Evolutionary conservation across 2,329 filamentous ascomycete species (phyloP).

Genomic region (Sporothrix pallida): DNA sequence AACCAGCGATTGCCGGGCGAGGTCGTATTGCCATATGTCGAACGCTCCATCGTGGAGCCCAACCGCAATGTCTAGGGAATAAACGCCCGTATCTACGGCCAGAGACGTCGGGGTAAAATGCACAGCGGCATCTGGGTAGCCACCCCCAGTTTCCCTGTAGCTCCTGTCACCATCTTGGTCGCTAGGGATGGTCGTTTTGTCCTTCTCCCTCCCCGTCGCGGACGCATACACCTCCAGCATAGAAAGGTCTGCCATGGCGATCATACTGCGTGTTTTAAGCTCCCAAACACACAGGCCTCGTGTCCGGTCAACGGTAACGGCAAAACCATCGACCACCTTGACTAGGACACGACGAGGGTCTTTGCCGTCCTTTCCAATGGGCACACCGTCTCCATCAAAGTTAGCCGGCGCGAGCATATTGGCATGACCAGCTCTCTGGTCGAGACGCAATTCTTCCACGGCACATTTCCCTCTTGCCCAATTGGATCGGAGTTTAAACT

Average conservation of each 20-base stretch:
- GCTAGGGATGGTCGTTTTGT: not conserved
- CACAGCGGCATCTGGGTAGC: not conserved
- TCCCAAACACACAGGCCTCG: conserved; percentile 81
- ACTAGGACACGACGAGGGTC: conserved; percentile 66
- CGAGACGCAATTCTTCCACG: conserved; percentile 63
- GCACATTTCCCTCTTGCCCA: conserved; percentile 84
- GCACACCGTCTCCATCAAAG: too few relatives aligned
- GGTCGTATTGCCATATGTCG: conserved; percentile 68
- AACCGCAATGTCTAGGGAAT: conserved; percentile 64
- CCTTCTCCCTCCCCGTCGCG: not conserved
- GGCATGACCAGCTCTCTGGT: not conserved
- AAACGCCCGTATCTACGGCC: conserved; percentile 63
- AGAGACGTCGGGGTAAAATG: conserved; percentile 63
- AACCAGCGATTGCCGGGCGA: conserved; percentile 49
- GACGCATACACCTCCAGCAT: not conserved
- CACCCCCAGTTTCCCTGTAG: conserved; percentile 36
- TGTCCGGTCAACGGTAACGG: conserved; percentile 74
- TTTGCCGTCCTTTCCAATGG: not conserved
- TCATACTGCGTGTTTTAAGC: conserved; percentile 64
- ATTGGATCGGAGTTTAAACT: conserved; percentile 88
- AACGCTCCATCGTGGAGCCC: conserved; percentile 77
- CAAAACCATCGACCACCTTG: conserved; percentile 75
- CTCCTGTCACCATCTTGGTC: conserved; percentile 21
- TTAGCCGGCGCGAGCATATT: conserved; percentile 10
- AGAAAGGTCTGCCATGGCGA: conserved; percentile 57